Percentiles rank a stretch among this genome's conserved stretches.
phyloP scores from a whole-genome alignment of 129 eudicot genomes.

The Kitagawia praeruptora region DNA sequence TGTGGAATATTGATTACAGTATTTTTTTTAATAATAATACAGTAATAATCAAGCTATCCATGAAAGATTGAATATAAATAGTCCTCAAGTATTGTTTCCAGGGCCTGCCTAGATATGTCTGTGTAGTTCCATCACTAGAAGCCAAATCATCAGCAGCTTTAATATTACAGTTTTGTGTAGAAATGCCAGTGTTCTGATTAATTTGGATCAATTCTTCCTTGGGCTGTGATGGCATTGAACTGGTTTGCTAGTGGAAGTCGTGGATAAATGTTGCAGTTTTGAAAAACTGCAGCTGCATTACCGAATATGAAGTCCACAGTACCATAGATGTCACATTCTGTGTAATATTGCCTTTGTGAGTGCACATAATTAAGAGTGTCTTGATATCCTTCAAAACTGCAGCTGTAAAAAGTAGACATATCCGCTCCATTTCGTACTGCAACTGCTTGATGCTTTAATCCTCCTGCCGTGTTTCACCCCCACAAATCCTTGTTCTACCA shows the following conservation, averaged over 20 bases:
- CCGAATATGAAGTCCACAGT: conserved; percentile 64
- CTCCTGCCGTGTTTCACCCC: conserved; percentile 61
- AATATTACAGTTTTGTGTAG: conserved; percentile 38
- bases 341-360: conserved; percentile 54
- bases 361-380: conserved; percentile 58
- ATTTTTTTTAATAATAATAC: too few relatives aligned
- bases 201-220: conserved; percentile 41
- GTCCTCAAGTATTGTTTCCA: conserved; percentile 48
- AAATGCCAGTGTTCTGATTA: conserved; percentile 55
- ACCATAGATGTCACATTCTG: conserved; percentile 48
- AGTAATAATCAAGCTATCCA: conserved; percentile 38
- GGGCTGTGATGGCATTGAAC: conserved; percentile 64
- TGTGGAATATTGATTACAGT: too few relatives aligned
- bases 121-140: conserved; percentile 18
- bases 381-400: conserved; percentile 67
- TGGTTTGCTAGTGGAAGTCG: conserved; percentile 41
- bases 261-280: conserved; percentile 39
- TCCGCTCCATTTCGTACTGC: conserved; percentile 61
- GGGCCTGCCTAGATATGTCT: conserved; percentile 54
- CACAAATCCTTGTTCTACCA: conserved; percentile 37
- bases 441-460: conserved; percentile 51
- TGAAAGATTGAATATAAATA: conserved; percentile 42
- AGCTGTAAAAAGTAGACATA: conserved; percentile 42
- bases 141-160: conserved; percentile 42
- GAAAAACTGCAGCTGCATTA: conserved; percentile 44